Conservation (phyloP, 331 rosid species). For the Prunus yedoensis region DNA sequence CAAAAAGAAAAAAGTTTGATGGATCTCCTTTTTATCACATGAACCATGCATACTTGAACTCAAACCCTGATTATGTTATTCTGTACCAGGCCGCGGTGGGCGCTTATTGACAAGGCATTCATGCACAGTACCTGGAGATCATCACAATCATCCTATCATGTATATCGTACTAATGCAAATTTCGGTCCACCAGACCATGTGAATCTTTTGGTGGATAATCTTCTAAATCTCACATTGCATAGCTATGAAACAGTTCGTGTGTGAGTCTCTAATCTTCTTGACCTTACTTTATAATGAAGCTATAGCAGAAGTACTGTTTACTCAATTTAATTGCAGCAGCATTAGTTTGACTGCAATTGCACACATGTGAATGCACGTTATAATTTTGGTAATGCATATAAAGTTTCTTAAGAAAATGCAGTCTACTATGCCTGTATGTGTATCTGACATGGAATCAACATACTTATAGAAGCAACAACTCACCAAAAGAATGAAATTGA, state of each 20-base stretch:
- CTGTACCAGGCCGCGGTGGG: conserved; percentile 89
- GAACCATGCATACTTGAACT: conserved; percentile 18
- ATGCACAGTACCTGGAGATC: conserved; percentile 99
- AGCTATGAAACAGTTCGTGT: conserved; percentile 93
- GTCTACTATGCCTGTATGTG: background rate
- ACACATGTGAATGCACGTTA: background rate
- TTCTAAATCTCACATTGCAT: conserved; percentile 69
- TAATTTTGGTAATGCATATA: background rate
- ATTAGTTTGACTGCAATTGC: background rate
- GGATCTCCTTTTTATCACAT: conserved; percentile 19
- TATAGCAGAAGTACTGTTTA: background rate
- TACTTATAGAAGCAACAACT: conserved; percentile 1
- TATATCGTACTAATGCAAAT: conserved; percentile 70
- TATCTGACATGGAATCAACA: background rate
- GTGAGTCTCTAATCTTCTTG: conserved; percentile 59
- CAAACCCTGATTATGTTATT: conserved; percentile 16
- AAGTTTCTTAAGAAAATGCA: background rate
- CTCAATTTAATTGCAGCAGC: background rate
- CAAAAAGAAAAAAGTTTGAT: background rate
- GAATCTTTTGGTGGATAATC: conserved; percentile 79
- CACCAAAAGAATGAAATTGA: conserved; percentile 4
- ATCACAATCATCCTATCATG: conserved; percentile 89
- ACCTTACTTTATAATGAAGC: conserved; percentile 20
- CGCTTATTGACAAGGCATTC: conserved; percentile 94
- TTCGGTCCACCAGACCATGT: conserved; percentile 69